Base-by-base conservation (phyloP, 2,329 filamentous ascomycete species). In the Talaromyces sp. region DNA sequence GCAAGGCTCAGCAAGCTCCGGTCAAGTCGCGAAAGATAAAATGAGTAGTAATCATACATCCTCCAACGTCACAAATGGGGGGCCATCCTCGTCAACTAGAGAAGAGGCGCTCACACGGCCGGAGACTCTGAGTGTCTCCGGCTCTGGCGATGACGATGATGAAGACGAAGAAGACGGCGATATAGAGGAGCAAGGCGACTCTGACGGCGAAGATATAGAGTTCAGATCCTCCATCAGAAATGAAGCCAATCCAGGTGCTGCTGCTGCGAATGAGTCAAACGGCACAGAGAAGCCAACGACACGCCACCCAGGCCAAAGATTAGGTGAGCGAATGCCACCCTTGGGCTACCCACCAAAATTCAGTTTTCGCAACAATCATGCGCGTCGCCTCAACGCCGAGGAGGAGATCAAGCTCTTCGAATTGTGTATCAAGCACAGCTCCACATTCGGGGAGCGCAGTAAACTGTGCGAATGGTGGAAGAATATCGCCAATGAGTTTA, bases 381-480 rank as follows among this genome's bases (percentile, higher is more conserved):
- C 37, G 14, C 39, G 75, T 40, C 73, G 76, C 5, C 67, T 78
- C 16, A 78, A 75, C 8, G 76, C 75, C 3, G 71, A 71, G 35
- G 76, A 78, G 61, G 76, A 78, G 65, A 72, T 77, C 4, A 71
- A 69, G 0, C 69, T 78, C 3, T 78, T 78, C 57, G 71, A 77
- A 18, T 75, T 78, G 39, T 78, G 76, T 63, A 78, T 76, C 63
- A 70, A 69, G 5, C 71, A 77, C 54, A 72, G 75, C 0, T 65
- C 58, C 14, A 71, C 70, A 2, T 78, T 78, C 58, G 76, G 76
- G 1, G 73, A 73, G 57, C 75, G 76, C 63, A 77, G 74, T 64
- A 76, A 75, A 33, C 70, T 78, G 5, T 78, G 76, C 63, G 75
- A 78, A 58, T 78, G 76, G 76, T 78, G 76, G 76, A 71, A 70